phyloP scores from a whole-genome alignment of 352 stramenopile genomes.

The Bremia lactucae region DNA sequence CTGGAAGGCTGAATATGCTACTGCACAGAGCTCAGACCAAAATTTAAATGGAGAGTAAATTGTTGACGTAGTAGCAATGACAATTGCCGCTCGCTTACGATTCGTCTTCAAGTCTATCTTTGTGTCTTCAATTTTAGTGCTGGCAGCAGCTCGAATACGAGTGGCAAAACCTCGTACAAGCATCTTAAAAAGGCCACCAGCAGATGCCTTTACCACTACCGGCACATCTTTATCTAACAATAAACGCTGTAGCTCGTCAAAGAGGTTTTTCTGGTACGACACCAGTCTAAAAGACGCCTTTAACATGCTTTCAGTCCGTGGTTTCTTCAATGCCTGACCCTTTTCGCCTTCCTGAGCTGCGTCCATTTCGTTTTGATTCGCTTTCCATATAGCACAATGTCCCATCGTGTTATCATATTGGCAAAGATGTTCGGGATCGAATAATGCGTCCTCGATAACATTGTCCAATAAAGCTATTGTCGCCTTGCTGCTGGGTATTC shows the following conservation, averaged over 20 bases:
- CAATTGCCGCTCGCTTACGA: conserved; percentile 61
- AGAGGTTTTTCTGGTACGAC: conserved; percentile 73
- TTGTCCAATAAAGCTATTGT: conserved; percentile 34
- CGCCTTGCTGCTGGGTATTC: conserved; percentile 6
- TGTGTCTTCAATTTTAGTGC: conserved; percentile 59
- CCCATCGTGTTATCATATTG: conserved; percentile 60
- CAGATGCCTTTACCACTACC: conserved; percentile 30
- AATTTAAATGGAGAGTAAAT: conserved; percentile 81
- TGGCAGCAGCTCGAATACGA: conserved; percentile 51
- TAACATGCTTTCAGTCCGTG: conserved; percentile 24
- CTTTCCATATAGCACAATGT: conserved; percentile 23
- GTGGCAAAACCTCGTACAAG: conserved; percentile 44
- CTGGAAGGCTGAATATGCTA: conserved; percentile 39
- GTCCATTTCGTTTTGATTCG: neutral
- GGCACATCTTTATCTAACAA: conserved; percentile 28
- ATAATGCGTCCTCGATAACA: conserved; percentile 60
- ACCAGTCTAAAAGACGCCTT: conserved; percentile 29
- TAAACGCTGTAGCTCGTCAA: conserved; percentile 56
- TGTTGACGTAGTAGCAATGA: conserved; percentile 65
- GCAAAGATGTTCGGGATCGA: conserved; percentile 65
- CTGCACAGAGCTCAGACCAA: conserved; percentile 71
- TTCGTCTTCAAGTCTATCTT: conserved; percentile 62
- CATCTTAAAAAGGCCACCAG: conserved; percentile 49
- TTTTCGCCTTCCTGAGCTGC: conserved; percentile 4
- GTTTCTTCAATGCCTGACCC: conserved; percentile 29